phyloP scores from a whole-genome alignment of 306 rosid species.

The Begonia fuchsioides region DNA sequence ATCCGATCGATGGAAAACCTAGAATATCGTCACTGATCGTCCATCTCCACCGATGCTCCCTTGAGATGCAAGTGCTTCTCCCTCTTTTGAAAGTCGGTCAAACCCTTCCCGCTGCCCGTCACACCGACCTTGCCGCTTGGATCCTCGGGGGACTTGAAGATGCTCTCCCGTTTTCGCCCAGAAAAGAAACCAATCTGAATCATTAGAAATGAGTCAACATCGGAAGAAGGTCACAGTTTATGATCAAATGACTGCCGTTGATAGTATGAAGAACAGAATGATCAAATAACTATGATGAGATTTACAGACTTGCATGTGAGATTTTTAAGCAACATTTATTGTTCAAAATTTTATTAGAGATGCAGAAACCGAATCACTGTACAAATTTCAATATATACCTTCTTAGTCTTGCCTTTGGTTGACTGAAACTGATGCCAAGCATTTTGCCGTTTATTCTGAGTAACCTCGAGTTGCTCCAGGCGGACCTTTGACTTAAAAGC shows the following conservation, averaged over 20 bases:
- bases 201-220: too few relatives aligned
- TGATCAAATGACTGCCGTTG: too few relatives aligned
- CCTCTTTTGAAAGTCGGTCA: slow-evolving; percentile 91
- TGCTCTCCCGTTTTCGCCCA: slow-evolving; percentile 87
- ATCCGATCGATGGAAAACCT: too few relatives aligned
- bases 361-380: background rate
- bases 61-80: slow-evolving; percentile 94
- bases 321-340: too few relatives aligned
- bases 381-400: slow-evolving; percentile 32
- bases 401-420: slow-evolving; percentile 85
- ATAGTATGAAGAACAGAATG: too few relatives aligned
- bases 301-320: too few relatives aligned
- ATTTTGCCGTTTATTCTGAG: slow-evolving; percentile 95
- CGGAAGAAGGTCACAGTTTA: too few relatives aligned
- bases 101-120: slow-evolving; percentile 97
- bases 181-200: slow-evolving; percentile 77
- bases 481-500: slow-evolving; percentile 95
- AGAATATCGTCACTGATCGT: slow-evolving; percentile 30
- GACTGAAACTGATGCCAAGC: slow-evolving; percentile 99
- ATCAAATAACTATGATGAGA: too few relatives aligned
- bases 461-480: slow-evolving; percentile 90
- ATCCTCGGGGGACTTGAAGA: slow-evolving; percentile 96
- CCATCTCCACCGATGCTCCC: slow-evolving; percentile 68
- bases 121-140: slow-evolving; percentile 95
- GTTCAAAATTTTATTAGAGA: background rate